Conservation (phyloP, 2,329 filamentous ascomycete species). For the Penicillium brasilianum region DNA sequence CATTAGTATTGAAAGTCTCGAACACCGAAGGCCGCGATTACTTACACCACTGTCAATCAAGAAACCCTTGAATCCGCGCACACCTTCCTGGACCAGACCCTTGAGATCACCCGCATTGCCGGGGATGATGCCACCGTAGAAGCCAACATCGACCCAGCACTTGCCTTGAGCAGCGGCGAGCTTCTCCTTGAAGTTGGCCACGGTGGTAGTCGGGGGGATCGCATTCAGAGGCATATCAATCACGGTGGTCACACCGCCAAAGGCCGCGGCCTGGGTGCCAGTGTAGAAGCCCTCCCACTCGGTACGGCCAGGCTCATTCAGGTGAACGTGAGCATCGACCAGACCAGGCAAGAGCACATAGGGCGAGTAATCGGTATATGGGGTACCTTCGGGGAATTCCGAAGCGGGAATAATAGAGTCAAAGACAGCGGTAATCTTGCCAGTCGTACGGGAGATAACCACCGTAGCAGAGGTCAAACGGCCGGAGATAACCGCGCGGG, state of each 20-base stretch:
- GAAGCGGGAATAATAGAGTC: slow-evolving; percentile 74
- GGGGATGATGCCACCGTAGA: slow-evolving; percentile 93
- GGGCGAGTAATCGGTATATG: slow-evolving; percentile 84
- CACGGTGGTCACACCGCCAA: slow-evolving; percentile 94
- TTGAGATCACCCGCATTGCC: slow-evolving; percentile 82
- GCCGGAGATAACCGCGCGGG: slow-evolving; percentile 78
- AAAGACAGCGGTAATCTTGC: slow-evolving; percentile 81
- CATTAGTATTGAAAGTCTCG: slow-evolving; percentile 20
- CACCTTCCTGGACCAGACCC: slow-evolving; percentile 80
- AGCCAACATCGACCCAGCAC: slow-evolving; percentile 98
- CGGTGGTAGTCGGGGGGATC: slow-evolving; percentile 92
- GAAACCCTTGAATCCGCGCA: slow-evolving; percentile 96
- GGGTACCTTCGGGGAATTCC: slow-evolving; percentile 72
- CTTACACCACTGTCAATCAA: slow-evolving; percentile 93
- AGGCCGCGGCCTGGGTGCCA: slow-evolving; percentile 89
- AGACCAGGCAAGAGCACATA: slow-evolving; percentile 85
- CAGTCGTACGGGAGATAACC: slow-evolving; percentile 74
- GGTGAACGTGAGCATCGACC: slow-evolving; percentile 95
- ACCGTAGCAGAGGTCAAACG: slow-evolving; percentile 82
- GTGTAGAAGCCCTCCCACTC: slow-evolving; percentile 99
- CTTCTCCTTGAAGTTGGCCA: slow-evolving; percentile 82
- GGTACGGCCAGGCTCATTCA: slow-evolving; percentile 94
- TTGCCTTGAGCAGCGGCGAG: slow-evolving; percentile 80
- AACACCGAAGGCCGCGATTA: slow-evolving; percentile 27
- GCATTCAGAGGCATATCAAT: slow-evolving; percentile 98